A percentile compares a stretch with the other conserved stretches of the same genome.
phyloP scores from a whole-genome alignment of 345 rosid species.

The Raphanus sativus region DNA sequence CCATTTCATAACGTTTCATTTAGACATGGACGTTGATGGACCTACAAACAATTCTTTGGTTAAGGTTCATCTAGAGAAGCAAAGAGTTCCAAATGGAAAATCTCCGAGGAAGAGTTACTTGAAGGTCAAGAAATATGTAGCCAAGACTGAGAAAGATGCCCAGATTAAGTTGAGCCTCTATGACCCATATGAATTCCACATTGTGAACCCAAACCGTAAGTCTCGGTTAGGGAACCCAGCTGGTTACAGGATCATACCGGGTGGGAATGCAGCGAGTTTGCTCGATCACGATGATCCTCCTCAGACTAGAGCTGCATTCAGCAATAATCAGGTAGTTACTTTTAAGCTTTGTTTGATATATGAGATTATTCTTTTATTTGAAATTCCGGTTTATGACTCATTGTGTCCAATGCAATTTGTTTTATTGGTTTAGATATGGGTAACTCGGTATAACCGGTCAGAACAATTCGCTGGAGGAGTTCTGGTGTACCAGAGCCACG shows the following conservation, averaged over 20 bases:
- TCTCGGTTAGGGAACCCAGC: conserved; percentile 5
- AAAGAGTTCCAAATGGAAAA: background rate
- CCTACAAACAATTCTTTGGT: background rate
- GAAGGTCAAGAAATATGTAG: conserved; percentile 9
- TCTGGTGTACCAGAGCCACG: background rate
- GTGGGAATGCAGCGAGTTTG: conserved; percentile 5
- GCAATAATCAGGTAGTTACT: background rate
- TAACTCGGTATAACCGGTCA: conserved; percentile 8
- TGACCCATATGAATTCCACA: conserved; percentile 8
- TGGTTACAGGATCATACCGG: background rate
- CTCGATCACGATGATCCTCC: conserved; percentile 11
- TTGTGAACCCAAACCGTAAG: background rate
- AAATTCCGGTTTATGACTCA: background rate
- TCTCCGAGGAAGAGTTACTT: conserved; percentile 1
- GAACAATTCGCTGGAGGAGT: conserved; percentile 2
- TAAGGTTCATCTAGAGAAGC: conserved; percentile 14
- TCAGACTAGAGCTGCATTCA: conserved; percentile 1
- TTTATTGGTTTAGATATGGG: conserved; percentile 13
- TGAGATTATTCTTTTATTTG: background rate
- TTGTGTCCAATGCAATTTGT: background rate
- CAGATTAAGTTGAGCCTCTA: background rate
- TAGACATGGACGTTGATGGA: conserved; percentile 11
- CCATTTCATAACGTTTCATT: conserved; percentile 3
- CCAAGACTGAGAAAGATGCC: conserved; percentile 18
- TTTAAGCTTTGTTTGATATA: background rate